Percentiles rank a stretch among this genome's conserved stretches.
Conservation (phyloP, 2,329 filamentous ascomycete genomes). For the Arachnomyces sp. region DNA sequence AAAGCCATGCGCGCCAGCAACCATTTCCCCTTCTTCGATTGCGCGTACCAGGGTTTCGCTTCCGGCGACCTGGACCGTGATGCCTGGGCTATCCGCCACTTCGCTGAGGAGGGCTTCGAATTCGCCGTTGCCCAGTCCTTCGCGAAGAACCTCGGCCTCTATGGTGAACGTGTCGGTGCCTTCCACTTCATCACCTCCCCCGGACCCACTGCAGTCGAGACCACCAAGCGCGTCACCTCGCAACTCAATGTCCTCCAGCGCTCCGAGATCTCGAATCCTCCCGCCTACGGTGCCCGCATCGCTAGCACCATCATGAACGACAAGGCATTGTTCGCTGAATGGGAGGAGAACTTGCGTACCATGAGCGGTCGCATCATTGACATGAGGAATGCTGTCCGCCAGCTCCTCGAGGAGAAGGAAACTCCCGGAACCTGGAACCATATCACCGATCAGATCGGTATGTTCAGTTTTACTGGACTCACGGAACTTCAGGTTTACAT, state of each 20-base stretch:
- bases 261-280: constrained; percentile 95
- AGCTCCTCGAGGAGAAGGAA: constrained; percentile 72
- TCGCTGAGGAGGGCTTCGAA: constrained; percentile 79
- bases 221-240: constrained; percentile 62
- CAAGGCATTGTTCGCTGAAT: constrained; percentile 70
- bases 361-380: constrained; percentile 94
- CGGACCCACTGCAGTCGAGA: constrained; percentile 55
- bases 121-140: constrained; percentile 53
- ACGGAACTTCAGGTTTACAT: constrained; percentile 41
- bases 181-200: constrained; percentile 86
- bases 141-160: constrained; percentile 67
- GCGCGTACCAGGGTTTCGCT: constrained; percentile 93
- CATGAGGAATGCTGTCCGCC: constrained; percentile 74
- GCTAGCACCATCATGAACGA: constrained; percentile 81
- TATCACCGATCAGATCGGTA: constrained; percentile 97
- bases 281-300: constrained; percentile 87
- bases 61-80: constrained; percentile 80
- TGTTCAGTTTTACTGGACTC: constrained; percentile 78
- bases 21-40: constrained; percentile 90
- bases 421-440: constrained; percentile 94
- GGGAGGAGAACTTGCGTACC: constrained; percentile 82
- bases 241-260: constrained; percentile 93
- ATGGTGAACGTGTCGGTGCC: constrained; percentile 89
- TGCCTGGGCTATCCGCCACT: constrained; percentile 82
- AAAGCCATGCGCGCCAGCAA: constrained; percentile 54